phyloP scores from a whole-genome alignment of 192 early-diverging fungal species.

The Coemansia sp. region DNA sequence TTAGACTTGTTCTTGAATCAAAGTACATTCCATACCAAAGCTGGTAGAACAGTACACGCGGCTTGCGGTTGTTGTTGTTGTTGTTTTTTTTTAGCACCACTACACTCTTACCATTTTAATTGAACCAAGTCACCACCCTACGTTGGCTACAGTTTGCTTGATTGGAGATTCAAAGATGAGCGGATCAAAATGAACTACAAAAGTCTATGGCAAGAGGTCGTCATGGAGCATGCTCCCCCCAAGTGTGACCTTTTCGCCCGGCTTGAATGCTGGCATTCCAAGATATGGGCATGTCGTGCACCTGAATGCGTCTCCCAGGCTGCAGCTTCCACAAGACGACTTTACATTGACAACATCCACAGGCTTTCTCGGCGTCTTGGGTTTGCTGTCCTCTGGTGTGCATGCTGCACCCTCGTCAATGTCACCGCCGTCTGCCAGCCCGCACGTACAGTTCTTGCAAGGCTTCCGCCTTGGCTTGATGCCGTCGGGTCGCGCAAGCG shows the following conservation, averaged over 20 bases:
- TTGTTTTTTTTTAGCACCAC: not conserved
- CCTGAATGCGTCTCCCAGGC: slow-evolving; percentile 96
- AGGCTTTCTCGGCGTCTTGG: slow-evolving; percentile 52
- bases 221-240: slow-evolving; percentile 66
- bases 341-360: slow-evolving; percentile 62
- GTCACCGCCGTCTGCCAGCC: slow-evolving; percentile 79
- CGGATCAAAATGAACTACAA: too few species aligned
- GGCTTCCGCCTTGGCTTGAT: slow-evolving; percentile 84
- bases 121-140: too few species aligned
- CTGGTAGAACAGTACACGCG: slow-evolving; percentile 21
- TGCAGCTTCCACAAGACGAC: slow-evolving; percentile 78
- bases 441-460: slow-evolving; percentile 98
- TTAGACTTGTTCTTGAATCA: slow-evolving; percentile 38
- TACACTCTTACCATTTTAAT: too few species aligned
- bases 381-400: slow-evolving; percentile 57
- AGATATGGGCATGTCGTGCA: slow-evolving; percentile 95
- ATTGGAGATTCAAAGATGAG: not conserved
- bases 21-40: slow-evolving; percentile 40
- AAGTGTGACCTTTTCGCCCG: slow-evolving; percentile 89
- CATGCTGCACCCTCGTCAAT: slow-evolving; percentile 48
- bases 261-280: slow-evolving; percentile 96
- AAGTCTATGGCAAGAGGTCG: slow-evolving; percentile 46
- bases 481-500: slow-evolving; percentile 69
- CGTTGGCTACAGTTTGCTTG: too few species aligned
- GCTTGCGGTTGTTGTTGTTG: too few species aligned